Evolutionary conservation across 176 grass and related monocot genomes (phyloP).

Genomic region (Canna indica): DNA sequence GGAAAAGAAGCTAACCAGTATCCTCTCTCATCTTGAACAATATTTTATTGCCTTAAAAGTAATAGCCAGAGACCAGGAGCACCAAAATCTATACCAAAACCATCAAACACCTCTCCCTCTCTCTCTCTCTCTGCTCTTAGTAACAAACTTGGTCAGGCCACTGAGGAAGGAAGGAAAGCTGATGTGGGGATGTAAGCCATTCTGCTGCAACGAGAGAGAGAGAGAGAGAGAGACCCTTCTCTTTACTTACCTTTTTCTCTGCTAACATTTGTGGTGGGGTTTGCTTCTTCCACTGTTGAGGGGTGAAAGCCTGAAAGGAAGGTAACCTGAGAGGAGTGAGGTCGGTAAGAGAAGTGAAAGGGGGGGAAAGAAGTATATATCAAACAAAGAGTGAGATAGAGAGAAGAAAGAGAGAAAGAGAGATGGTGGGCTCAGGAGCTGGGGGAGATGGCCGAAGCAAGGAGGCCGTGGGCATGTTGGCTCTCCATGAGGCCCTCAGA

Average conservation of each 20-base stretch:
- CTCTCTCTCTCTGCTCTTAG: not conserved
- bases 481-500: slow-evolving; percentile 83
- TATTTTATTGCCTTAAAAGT: slow-evolving; percentile 1
- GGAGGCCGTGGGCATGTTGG: slow-evolving; percentile 94
- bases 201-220: not conserved
- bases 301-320: not conserved
- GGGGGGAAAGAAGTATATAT: slow-evolving; percentile 22
- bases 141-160: not conserved
- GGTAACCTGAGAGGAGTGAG: too few species aligned
- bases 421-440: slow-evolving; percentile 64
- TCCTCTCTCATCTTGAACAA: not conserved
- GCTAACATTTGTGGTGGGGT: not conserved
- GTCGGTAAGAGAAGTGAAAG: too few species aligned
- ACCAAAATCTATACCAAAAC: not conserved
- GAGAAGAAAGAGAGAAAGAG: slow-evolving; percentile 1
- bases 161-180: not conserved
- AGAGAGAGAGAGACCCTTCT: not conserved
- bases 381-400: slow-evolving; percentile 22
- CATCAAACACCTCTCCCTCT: not conserved
- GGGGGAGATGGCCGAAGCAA: slow-evolving; percentile 51
- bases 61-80: slow-evolving; percentile 11
- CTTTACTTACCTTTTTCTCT: not conserved
- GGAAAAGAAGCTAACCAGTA: not conserved
- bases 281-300: not conserved
- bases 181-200: slow-evolving; percentile 13